Conservation (phyloP, 1,284 basidiomycete species). For the Fomitiporia mediterranea region DNA sequence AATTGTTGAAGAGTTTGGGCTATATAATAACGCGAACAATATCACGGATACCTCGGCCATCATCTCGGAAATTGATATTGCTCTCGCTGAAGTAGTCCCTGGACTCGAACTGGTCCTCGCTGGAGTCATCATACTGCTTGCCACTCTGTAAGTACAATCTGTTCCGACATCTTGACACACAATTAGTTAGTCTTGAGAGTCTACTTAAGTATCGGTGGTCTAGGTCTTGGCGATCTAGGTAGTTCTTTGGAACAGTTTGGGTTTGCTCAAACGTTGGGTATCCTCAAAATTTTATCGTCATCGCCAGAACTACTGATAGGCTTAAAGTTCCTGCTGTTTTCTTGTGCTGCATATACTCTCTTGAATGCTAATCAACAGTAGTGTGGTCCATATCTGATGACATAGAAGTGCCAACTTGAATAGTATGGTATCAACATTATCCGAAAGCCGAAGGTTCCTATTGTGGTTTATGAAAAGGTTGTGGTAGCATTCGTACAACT, state of each 20-base stretch:
- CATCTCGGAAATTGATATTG: conserved; percentile 18
- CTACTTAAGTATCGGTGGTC: no score
- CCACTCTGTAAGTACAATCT: conserved; percentile 8
- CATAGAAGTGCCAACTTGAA: no score
- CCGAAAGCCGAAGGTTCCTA: no score
- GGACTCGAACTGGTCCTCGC: conserved; percentile 18
- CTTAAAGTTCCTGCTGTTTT: no score
- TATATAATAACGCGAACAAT: neutral
- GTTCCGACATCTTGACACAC: neutral
- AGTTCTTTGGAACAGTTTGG: neutral
- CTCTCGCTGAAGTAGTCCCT: conserved; percentile 19
- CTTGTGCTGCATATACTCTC: no score
- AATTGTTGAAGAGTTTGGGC: neutral
- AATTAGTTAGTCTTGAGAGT: neutral
- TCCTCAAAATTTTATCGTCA: no score
- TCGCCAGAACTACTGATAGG: no score
- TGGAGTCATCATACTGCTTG: conserved; percentile 21
- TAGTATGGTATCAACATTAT: no score
- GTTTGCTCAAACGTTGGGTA: neutral
- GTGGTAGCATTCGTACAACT: no score
- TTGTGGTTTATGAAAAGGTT: no score
- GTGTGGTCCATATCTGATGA: no score
- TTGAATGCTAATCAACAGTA: no score
- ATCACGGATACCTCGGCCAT: conserved; percentile 15
- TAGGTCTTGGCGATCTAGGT: neutral